Evolutionary conservation across 139 green algal genomes (phyloP).

Genomic region (Haematococcus sp.): DNA sequence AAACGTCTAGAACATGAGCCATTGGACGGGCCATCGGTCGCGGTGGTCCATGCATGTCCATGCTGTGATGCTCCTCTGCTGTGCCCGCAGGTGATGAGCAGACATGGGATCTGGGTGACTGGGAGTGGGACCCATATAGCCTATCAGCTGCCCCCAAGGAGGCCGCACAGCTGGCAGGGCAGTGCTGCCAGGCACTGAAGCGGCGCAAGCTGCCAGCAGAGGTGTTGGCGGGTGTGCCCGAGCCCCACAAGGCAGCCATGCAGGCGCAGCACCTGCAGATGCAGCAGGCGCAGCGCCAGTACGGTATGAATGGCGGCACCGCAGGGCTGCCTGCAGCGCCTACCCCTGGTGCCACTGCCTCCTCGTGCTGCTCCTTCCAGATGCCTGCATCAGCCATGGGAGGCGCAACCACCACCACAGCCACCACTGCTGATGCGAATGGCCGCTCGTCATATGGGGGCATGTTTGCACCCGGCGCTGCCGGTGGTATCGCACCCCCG

Average conservation of each 20-base stretch:
- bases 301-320: too few relatives aligned
- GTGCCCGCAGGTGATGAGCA: background rate
- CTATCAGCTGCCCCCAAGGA: background rate
- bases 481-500: too few relatives aligned
- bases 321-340: background rate
- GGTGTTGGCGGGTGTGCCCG: background rate
- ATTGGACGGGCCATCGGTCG: background rate
- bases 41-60: background rate
- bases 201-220: constrained; percentile 4
- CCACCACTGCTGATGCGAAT: too few relatives aligned
- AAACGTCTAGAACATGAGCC: background rate
- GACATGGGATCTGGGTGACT: constrained; percentile 2
- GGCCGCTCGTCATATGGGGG: too few relatives aligned
- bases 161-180: background rate
- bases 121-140: background rate
- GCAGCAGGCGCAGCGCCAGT: too few relatives aligned
- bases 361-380: background rate
- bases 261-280: background rate
- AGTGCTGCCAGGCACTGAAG: constrained; percentile 6
- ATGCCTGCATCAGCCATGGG: background rate
- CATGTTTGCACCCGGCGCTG: too few relatives aligned
- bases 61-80: background rate
- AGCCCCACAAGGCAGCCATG: background rate
- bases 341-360: background rate
- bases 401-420: too few relatives aligned